Evolutionary conservation across 306 rosid genomes (phyloP).

Genomic region (Cicer chorassanicum): DNA sequence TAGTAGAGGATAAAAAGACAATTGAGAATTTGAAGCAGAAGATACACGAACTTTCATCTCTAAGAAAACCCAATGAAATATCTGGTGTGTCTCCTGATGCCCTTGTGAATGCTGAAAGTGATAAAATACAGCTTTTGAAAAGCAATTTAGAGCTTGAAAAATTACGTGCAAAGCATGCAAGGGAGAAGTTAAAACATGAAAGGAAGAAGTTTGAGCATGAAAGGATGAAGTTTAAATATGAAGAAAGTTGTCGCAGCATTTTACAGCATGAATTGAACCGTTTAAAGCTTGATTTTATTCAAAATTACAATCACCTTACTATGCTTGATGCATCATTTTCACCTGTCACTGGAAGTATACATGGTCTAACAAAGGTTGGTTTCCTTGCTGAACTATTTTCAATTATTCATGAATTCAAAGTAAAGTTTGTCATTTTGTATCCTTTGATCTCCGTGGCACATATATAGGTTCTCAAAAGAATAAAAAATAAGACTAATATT

Average conservation of each 20-base stretch:
- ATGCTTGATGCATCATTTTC: constrained; percentile 52
- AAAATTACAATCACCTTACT: constrained; percentile 57
- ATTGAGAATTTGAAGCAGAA: constrained; percentile 56
- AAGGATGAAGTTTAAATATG: constrained; percentile 48
- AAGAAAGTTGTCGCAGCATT: constrained; percentile 49
- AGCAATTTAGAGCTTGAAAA: constrained; percentile 64
- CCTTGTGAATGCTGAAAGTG: constrained; percentile 45
- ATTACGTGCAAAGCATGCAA: constrained; percentile 54
- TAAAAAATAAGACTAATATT: background rate
- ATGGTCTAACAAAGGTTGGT: constrained; percentile 64
- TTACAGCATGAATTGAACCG: constrained; percentile 27
- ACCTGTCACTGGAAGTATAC: constrained; percentile 48
- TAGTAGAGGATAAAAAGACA: constrained; percentile 54
- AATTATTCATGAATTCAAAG: constrained; percentile 8
- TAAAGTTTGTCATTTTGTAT: constrained; percentile 28
- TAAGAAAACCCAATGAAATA: constrained; percentile 50
- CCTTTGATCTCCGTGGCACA: background rate
- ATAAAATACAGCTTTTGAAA: constrained; percentile 56
- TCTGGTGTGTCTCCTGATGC: constrained; percentile 47
- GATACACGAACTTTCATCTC: constrained; percentile 49
- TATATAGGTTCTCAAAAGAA: constrained; percentile 15
- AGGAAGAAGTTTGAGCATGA: constrained; percentile 42
- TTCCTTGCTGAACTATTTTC: constrained; percentile 38
- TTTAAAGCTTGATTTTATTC: constrained; percentile 61
- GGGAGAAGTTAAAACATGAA: constrained; percentile 51